Evolutionary conservation across 2,329 filamentous ascomycete genomes (phyloP).

Genomic region (Ramularia endophylla): DNA sequence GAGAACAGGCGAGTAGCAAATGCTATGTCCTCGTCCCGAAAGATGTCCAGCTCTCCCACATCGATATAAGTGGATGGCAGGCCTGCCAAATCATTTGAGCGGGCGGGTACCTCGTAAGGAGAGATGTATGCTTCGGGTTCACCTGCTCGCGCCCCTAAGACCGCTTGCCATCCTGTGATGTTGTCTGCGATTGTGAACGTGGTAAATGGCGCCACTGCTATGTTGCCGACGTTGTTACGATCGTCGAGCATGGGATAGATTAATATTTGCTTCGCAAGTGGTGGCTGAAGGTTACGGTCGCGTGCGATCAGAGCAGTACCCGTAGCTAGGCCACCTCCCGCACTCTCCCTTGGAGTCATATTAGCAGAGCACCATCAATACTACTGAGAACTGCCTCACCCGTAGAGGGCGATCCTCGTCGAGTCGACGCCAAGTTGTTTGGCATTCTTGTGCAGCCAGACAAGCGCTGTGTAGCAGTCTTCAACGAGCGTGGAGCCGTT

Average conservation of each 20-base stretch:
- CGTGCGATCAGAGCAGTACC: too few relatives aligned
- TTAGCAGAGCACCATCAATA: too few relatives aligned
- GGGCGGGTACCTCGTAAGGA: conserved; percentile 19
- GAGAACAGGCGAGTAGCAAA: conserved; percentile 37
- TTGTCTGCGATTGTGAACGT: conserved; percentile 37
- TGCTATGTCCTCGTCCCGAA: conserved; percentile 37
- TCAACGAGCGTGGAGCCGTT: too few relatives aligned
- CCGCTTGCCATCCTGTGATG: conserved; percentile 37
- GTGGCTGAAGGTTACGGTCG: too few relatives aligned
- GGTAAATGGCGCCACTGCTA: conserved; percentile 30
- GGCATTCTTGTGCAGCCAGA: conserved; percentile 36
- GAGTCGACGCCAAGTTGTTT: conserved; percentile 38
- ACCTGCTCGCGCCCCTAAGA: too few relatives aligned
- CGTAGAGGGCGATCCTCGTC: conserved; percentile 35
- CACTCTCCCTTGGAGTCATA: too few relatives aligned
- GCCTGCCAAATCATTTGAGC: too few relatives aligned
- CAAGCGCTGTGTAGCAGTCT: too few relatives aligned
- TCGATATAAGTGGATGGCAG: conserved; percentile 43
- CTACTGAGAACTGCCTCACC: too few relatives aligned
- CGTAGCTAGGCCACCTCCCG: too few relatives aligned
- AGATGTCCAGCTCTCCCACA: conserved; percentile 40
- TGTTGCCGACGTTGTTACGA: conserved; percentile 27
- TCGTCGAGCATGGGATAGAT: conserved; percentile 47
- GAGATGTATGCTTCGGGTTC: too few relatives aligned
- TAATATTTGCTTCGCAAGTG: conserved; percentile 38